Evolutionary conservation across 176 grass and related monocot genomes (phyloP).

Genomic region (Aegilops bicornis): DNA sequence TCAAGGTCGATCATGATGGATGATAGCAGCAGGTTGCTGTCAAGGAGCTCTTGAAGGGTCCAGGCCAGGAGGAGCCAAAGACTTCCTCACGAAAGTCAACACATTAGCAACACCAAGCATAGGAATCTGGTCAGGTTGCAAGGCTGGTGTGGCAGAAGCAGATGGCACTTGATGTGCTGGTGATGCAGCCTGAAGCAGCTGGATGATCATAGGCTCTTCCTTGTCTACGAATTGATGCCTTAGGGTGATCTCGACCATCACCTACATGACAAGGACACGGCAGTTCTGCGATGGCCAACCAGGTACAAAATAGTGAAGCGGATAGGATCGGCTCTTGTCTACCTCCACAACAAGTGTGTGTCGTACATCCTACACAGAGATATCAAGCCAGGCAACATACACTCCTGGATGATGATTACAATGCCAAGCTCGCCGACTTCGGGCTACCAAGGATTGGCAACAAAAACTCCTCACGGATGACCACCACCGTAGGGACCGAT

Average conservation of each 20-base stretch:
- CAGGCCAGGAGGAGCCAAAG: neutral
- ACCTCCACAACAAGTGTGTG: neutral
- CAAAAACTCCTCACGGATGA: neutral
- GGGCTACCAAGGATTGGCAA: neutral
- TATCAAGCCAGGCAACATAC: neutral
- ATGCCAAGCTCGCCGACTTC: neutral
- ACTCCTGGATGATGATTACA: neutral
- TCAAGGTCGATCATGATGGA: neutral
- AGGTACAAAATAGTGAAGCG: neutral
- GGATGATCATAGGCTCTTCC: neutral
- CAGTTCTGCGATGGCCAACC: neutral
- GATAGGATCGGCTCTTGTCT: neutral
- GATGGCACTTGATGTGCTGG: neutral
- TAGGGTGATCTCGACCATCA: neutral
- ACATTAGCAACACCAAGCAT: neutral
- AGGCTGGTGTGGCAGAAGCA: neutral
- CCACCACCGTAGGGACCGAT: neutral
- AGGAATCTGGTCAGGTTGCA: neutral
- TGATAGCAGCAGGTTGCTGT: neutral
- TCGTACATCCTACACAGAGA: slow-evolving; percentile 1
- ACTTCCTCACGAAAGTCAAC: neutral
- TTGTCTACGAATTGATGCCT: neutral
- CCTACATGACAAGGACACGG: neutral
- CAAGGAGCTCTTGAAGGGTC: neutral
- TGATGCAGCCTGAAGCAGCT: neutral